These are phyloP conservation scores for Lichtheimia hyalospora DNA, from an alignment of 371 early-diverging fungal species.

Conservation along the genomic window DNA sequence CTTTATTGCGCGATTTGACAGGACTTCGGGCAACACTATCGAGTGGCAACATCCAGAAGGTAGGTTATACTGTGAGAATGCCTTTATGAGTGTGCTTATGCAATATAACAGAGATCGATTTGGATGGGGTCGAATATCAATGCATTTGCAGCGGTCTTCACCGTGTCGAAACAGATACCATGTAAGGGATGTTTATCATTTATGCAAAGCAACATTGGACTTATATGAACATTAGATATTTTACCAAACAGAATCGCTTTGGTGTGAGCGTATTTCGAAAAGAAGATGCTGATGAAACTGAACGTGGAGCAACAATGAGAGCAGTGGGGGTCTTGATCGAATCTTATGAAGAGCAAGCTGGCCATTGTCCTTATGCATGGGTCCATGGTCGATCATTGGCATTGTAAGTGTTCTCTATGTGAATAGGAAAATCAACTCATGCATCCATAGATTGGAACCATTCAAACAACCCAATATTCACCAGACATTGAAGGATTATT, in stretches of 20 bases:
- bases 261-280: conserved; percentile 58
- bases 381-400: conserved; percentile 42
- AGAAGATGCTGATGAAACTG: conserved; percentile 23
- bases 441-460: neutral
- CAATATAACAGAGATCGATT: conserved; percentile 40
- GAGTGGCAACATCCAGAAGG: conserved; percentile 62
- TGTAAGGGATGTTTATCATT: conserved; percentile 35
- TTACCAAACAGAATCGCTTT: conserved; percentile 40
- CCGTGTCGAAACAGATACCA: conserved; percentile 46
- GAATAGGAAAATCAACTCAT: too few species aligned
- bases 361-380: conserved; percentile 42
- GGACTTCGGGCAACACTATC: conserved; percentile 54
- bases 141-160: conserved; percentile 66
- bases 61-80: conserved; percentile 11
- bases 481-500: neutral
- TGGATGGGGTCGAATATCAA: conserved; percentile 58
- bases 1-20: conserved; percentile 60
- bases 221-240: conserved; percentile 38
- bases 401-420: neutral
- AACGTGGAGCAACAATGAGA: conserved; percentile 59
- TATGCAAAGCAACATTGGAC: neutral
- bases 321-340: conserved; percentile 56
- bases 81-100: neutral
- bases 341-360: conserved; percentile 42
- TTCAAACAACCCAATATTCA: neutral